Evolutionary conservation across 2,329 filamentous ascomycete species (phyloP), one percentile per base, ranked within the genome.

Genomic region (Biscogniauxia marginata): DNA sequence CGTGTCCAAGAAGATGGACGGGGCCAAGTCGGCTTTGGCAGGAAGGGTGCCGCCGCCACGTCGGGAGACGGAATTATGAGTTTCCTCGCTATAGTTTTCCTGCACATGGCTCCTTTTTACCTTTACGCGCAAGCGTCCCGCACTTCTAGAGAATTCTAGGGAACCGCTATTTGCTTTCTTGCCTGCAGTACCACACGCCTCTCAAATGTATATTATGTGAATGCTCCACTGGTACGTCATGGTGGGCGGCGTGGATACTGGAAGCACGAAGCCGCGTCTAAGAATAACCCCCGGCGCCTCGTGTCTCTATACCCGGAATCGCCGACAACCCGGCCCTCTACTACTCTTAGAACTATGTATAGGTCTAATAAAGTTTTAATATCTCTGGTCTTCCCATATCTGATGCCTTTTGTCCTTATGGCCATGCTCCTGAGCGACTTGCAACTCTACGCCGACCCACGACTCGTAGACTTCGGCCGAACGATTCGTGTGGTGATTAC

Each of bases 1-100:
- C 18, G 59, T 65, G 43, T 61, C 57, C 7, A 64, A 64, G 59
- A 65, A 63, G 59, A 61, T 67, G 64, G 64, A 67, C 46, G 57
- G 54, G 0, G 63, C 58, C 50, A 65, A 64, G 60, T 47, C 59
- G 18, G 61, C 61, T 7, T 51, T 66, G 3, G 63, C 21, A 1
- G 63, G 63, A 7, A 62, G 45, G 7, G 57, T 55, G 20, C 54
- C 56, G 34, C 63, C 63, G 4, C 52, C 60, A 54, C 60, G 62
- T 21, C 57, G 62, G 9, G 63, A 65, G 18, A 65, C 63, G 3
- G 52, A 54, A 16, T n/a, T 39, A 39, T 39, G n/a, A 39, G 30
- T 16, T 16, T 39, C 5, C 30, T 13, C 6, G 13, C 11, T 8
- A 16, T 39, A n/a, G 30, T 16, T 39, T 3, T 39, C 13, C 30